Evolutionary conservation across 805 yeast species (phyloP), one percentile per base, ranked within the genome.

Genomic region (Wickerhamiella australiensis): DNA sequence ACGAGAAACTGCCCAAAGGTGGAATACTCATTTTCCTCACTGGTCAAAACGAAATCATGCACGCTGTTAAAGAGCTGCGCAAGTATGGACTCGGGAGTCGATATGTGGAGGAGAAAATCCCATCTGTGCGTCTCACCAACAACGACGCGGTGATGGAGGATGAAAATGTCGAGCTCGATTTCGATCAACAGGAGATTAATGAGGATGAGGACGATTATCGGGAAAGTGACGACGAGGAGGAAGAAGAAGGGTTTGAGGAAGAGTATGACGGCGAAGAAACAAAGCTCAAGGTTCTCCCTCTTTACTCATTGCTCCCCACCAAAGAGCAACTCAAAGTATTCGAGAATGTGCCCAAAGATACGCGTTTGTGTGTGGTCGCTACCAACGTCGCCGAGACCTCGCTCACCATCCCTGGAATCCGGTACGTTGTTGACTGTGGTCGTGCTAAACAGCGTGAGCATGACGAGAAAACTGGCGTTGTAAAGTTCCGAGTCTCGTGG

Each of bases 311-410:
- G 42, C 70, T 92, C 35, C 95, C 99, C n/a, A 87, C 97, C 0
- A 77, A 76, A 43, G 95, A 92, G 60, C 99, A 92, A 67, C 80
- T 92, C 87, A 84, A 80, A 61, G 94, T 92, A 1, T 92, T 92
- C 61, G 76, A 84, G 50, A 70, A 72, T 0, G 94, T 96, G 1
- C 98, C 98, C 2, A 67, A 69, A 22, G 95, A 94, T 3, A 75
- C 87, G 37, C 73, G 99, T 59, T 65, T 92, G 8, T 87, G 96
- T 70, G 82, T 92, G 36, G 85, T 92, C 27, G 95, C 99, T 4
- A 92, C 99, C 1, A 92, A 92, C 61, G 94, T 92, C 51, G 99
- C 99, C 0, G 99, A 92, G 64, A 92, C 99, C 0, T 87, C 96
- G 1, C 73, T 92, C 62, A 92, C 99, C 0, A 92, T 92, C 57